Evolutionary conservation across 208 protist species (phyloP), one percentile per base, ranked within the genome.

Genomic region (Leishmania aethiopica): DNA sequence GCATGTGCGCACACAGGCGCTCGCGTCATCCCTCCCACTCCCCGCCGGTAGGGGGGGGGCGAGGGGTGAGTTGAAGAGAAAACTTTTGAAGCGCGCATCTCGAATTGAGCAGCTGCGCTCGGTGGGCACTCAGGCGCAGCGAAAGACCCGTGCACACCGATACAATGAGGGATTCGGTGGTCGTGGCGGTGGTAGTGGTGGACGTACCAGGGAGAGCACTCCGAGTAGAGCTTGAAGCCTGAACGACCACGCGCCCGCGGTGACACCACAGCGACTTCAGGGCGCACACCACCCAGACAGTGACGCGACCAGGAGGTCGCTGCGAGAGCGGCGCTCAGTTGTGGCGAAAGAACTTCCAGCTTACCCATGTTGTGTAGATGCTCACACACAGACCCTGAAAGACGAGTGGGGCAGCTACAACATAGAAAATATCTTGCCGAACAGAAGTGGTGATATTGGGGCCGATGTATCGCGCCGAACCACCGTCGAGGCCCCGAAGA

Each of bases 271-370:
- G 32, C 32, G 66, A n/a, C 11, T 72, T 47, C 2, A 13, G 1
- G 28, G 51, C 15, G 25, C 7, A 19, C 40, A 32, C 10, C 3
- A 22, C 11, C 8, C 35, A 22, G 45, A 17, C 42, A 11, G 2
- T 22, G 69, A 74, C 42, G 1, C 28, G 6, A 8, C 17, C 8
- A 32, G 40, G 25, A 0, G 45, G 2, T 22, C 2, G 13, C 45
- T 35, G 25, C 8, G 45, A 53, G 11, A n/a, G 19, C 35, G 2
- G n/a, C 1, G 25, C 45, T 73, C 80, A 97, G 74, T 97, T 97
- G 71, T 94, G 94, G 2, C 69, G 83, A 67, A 97, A 97, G 55
- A 97, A 93, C 80, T 95, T 96, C 92, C 91, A 97, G 67, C 92
- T 93, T 37, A 96, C 83, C 91, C 91, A 96, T 42, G 87, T 91